Evolutionary conservation across 2,329 filamentous ascomycete species (phyloP), one percentile per base, ranked within the genome.

Genomic region (Paramyrothecium roridum): DNA sequence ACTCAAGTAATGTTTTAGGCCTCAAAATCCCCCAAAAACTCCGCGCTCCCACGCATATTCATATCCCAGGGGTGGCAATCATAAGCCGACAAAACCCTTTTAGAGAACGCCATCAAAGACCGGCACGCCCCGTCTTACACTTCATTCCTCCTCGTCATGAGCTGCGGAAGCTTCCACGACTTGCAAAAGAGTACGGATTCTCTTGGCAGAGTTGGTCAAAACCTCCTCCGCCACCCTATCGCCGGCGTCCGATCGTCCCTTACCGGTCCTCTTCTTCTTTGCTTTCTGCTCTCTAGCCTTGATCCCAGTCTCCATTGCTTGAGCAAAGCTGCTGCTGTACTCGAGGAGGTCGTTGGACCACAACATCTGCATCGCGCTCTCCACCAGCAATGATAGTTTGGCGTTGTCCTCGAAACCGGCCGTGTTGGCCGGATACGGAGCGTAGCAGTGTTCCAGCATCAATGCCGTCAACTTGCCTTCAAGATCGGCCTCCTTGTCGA

Each of bases 331-430:
- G 1, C 65, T 57, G 30, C 70, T 70, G 59, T 77, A 76, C 2
- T 57, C 55, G 13, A 76, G 59, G 20, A 64, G 61, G 13, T 71
- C 70, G 23, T 67, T 63, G 3, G 56, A 54, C 70, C 76, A 80
- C 3, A 82, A 69, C 8, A 86, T 72, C 48, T 85, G 78, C 30
- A 90, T 64, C 51, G 91, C 70, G 2, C 78, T 78, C 71, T 93
- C 90, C 0, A 91, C 73, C 30, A 89, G 69, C 11, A 93, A 71
- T 2, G 87, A 86, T 40, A 93, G 77, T 67, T 89, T 89, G 26
- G 87, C 86, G 62, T 95, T 93, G 59, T 91, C 88, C 20, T 83
- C 80, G 1, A 81, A 70, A 8, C 77, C 79, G 16, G 80, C 75
- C 0, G 80, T 84, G 56, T 83, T 86, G 1, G 90, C 88, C 0